Evolutionary conservation across 1,139 yeast genomes (phyloP), one percentile per base, ranked within the genome.

Genomic region (Spencermartinsiella ligniputridi): DNA sequence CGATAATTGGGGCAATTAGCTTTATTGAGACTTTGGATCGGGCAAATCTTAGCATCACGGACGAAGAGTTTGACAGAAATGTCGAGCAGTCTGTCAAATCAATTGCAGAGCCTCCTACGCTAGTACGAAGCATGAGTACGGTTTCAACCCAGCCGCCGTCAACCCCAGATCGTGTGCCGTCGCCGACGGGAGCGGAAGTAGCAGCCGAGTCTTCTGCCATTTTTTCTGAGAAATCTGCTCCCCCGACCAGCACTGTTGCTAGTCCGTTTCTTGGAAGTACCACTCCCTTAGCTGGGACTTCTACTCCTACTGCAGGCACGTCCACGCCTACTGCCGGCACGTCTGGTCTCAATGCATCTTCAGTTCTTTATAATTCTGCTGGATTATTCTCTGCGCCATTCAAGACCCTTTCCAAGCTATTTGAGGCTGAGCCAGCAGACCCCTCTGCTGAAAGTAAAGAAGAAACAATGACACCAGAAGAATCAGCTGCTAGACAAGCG

Each of bases 1-100:
- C 95, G n/a, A 66, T 87, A 24, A 88, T 86, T 58, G 94, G 92
- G 2, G 96, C 96, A 0, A 75, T 88, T 25, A 75, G 80, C 45
- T 90, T 89, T 60, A 76, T 90, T 20, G 77, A 81, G 48, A 76
- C 78, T 18, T 64, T 90, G 39, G 76, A 72, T 39, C 65, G 68
- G 36, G 74, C 76, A 2, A 77, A 80, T 25, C 67, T 90, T 41
- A 80, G 90, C 0, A 78, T 89, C 2, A 63, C 71, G 2, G 72
- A 75, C 40, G 80, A 78, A 44, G 89, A 83, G 41, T 78, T 77
- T 77, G 76, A 72, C 46, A 56, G 61, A 42, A 62, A 66, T 24
- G 63, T 69, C 35, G 68, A 64, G 39, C 54, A 52, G 15, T 58
- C 69, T 1, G 67, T 66, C 18, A 50, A 52, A 20, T 45, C 50